These are phyloP conservation scores for Papiliotrema terrestris DNA, from an alignment of 1,284 basidiomycete species.

Conservation along the genomic window DNA sequence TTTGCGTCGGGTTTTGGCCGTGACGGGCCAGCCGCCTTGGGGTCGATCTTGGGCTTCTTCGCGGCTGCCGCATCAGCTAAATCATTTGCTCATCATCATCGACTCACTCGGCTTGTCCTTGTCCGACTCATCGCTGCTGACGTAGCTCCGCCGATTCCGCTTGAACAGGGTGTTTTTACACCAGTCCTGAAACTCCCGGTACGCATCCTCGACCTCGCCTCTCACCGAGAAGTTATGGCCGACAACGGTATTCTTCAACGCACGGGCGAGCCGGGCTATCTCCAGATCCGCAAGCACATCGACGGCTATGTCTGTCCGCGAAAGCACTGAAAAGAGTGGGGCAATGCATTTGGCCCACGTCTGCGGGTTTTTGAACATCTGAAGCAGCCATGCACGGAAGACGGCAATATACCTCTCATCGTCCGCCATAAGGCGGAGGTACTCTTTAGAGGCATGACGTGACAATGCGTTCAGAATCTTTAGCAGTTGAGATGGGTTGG, in stretches of 20 bases:
- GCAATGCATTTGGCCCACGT: not conserved
- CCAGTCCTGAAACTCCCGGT: not conserved
- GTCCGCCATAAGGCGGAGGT: slow-evolving; percentile 20
- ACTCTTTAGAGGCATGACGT: slow-evolving; percentile 9
- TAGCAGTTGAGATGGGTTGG: slow-evolving; percentile 11
- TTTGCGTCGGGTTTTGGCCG: too few relatives aligned
- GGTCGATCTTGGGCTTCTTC: slow-evolving; percentile 6
- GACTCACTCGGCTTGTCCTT: not conserved
- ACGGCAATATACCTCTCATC: slow-evolving; percentile 12
- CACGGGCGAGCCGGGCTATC: slow-evolving; percentile 15
- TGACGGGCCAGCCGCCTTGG: too few relatives aligned
- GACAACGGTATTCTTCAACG: slow-evolving; percentile 16
- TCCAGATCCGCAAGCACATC: slow-evolving; percentile 23
- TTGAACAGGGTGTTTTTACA: not conserved
- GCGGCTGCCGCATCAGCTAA: not conserved
- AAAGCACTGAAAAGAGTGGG: slow-evolving; percentile 15
- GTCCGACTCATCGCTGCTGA: not conserved
- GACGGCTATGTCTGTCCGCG: slow-evolving; percentile 35
- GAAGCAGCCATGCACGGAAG: slow-evolving; percentile 10
- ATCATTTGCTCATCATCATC: not conserved
- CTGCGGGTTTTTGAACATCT: not conserved
- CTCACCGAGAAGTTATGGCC: slow-evolving; percentile 3
- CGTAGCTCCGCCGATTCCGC: not conserved
- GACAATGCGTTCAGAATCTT: slow-evolving; percentile 10
- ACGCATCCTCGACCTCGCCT: slow-evolving; percentile 17